Conservation (phyloP, 2,329 filamentous ascomycete genomes). For the Talaromyces sp. region DNA sequence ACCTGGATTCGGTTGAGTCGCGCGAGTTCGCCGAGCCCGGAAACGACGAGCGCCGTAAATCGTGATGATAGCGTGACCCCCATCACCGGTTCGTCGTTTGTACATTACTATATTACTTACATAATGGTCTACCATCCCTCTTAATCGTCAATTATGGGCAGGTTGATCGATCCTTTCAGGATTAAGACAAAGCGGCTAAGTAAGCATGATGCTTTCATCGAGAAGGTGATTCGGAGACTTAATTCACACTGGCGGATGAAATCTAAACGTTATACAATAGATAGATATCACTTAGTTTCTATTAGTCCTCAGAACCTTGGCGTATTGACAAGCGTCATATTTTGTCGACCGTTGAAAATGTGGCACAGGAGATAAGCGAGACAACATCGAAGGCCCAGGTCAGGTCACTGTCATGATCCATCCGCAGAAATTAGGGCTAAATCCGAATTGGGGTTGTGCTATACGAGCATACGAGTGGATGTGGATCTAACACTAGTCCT, state of each 20-base stretch:
- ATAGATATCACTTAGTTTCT: background rate
- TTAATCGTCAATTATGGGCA: background rate
- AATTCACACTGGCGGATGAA: background rate
- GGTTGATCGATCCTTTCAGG: background rate
- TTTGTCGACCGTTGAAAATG: background rate
- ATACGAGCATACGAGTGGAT: background rate
- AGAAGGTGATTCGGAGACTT: background rate
- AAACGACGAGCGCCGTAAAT: background rate
- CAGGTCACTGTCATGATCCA: background rate
- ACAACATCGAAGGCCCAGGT: background rate
- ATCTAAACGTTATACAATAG: background rate
- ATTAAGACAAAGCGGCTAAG: background rate
- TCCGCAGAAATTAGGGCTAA: background rate
- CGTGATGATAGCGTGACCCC: background rate
- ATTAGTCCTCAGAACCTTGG: background rate
- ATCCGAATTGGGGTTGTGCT: background rate
- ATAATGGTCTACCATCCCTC: background rate
- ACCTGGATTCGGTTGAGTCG: background rate
- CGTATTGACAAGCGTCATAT: background rate
- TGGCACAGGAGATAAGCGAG: conserved; percentile 9
- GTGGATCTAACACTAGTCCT: background rate
- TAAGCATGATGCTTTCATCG: background rate
- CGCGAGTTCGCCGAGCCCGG: background rate
- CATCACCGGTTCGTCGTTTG: background rate
- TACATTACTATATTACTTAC: background rate